Evolutionary conservation across 1,284 basidiomycete genomes (phyloP), one percentile per base, ranked within the genome.

Genomic region (Acaromyces ingoldii): DNA sequence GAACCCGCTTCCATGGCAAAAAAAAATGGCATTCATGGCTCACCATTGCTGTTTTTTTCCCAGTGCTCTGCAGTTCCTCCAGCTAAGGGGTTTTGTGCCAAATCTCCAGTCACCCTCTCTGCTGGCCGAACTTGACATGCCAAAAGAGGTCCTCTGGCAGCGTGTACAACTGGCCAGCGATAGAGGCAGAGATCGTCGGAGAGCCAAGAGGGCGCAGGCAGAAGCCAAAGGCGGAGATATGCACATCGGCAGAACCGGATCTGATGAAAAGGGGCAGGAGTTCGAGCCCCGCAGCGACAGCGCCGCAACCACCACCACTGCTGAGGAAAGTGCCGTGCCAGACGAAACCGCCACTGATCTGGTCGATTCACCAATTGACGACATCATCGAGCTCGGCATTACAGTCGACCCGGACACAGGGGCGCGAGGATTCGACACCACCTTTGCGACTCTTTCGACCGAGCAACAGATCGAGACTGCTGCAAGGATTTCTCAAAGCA

Each of bases 41-140:
- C 60, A 65, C 5, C 38, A 62, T 34, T 60, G 64, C 33, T 58
- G 65, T 33, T 55, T 66, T 52, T 19, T 40, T 25, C 28, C 21
- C 28, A 40, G 38, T 45, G 65, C 65, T 7, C 61, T 77, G 43
- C 60, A 70, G 21, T 74, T 70, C 41, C 64, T 77, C 5, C 76
- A 77, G 51, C 37, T 55, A 1, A 51, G 59, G 38, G 55, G 57
- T 0, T 30, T 74, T 33, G 53, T 77, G 15, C 76, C 76, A 1
- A 77, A 77, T 42, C 57, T 77, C 4, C 76, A 77, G 38, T 62
- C 63, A 37, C 45, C 57, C 2, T 21, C 29, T 4, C 55, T 76
- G 5, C 66, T 76, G 28, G 47, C 39, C 1, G 43, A 42, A 15
- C 54, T 60, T n/a, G 51, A 49, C 15, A 42, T 53, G 36, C 57